Percentiles rank a stretch among this genome's conserved stretches.
These are phyloP conservation scores for Taiozyma sp. DNA, from an alignment of 1,139 yeast species.

Conservation along the genomic window DNA sequence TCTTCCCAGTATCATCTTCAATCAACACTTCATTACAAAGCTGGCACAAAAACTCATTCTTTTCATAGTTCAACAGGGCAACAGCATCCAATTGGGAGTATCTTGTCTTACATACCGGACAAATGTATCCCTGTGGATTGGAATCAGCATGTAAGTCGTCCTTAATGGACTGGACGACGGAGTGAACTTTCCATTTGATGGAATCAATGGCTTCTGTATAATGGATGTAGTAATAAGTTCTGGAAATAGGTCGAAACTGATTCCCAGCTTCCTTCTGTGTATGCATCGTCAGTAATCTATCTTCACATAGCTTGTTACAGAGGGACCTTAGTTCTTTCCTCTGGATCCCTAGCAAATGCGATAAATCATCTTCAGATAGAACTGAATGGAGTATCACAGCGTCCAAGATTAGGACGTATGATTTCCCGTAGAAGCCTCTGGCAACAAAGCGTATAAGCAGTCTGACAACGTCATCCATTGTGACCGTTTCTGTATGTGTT, in stretches of 20 bases:
- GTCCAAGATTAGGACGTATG: conserved; percentile 81
- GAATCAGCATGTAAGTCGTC: conserved; percentile 79
- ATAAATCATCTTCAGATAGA: conserved; percentile 88
- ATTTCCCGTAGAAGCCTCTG: conserved; percentile 81
- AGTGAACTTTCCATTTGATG: conserved; percentile 93
- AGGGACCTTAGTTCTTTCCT: conserved; percentile 81
- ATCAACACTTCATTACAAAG: conserved; percentile 69
- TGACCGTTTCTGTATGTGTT: neutral
- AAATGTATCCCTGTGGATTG: conserved; percentile 90
- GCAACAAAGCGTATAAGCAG: conserved; percentile 46
- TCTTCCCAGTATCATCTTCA: conserved; percentile 86
- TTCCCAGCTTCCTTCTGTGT: conserved; percentile 80
- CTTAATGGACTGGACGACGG: conserved; percentile 70
- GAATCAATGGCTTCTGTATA: conserved; percentile 93
- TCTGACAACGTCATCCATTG: conserved; percentile 23
- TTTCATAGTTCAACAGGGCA: conserved; percentile 71
- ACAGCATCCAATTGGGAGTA: conserved; percentile 87
- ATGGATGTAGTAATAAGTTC: conserved; percentile 84
- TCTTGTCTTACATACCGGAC: conserved; percentile 79
- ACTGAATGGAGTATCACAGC: conserved; percentile 90
- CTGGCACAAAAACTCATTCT: conserved; percentile 77
- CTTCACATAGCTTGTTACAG: conserved; percentile 79
- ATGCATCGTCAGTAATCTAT: conserved; percentile 61
- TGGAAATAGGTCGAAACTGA: conserved; percentile 60
- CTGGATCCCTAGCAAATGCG: conserved; percentile 73